Conservation (phyloP, 257 asterid genomes). For the Coffea canephora region DNA sequence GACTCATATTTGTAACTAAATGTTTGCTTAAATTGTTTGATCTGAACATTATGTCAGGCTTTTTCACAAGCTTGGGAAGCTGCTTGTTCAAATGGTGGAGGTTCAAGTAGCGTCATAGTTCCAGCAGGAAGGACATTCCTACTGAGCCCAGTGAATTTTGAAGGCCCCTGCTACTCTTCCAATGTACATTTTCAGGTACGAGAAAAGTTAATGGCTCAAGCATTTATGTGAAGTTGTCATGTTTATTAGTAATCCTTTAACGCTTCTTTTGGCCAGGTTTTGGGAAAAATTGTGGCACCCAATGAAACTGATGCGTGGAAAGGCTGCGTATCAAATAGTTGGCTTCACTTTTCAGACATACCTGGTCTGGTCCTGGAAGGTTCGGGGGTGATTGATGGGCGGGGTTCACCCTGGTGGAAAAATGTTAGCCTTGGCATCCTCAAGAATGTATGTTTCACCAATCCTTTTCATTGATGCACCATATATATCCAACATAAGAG, state of each 20-base stretch:
- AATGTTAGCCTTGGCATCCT: neutral
- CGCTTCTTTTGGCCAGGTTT: conserved; percentile 1
- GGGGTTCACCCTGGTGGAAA: conserved; percentile 23
- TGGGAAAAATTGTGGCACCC: conserved; percentile 21
- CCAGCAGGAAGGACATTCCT: conserved; percentile 18
- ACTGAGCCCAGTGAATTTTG: conserved; percentile 14
- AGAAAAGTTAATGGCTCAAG: neutral
- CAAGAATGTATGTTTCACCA: neutral
- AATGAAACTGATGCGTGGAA: conserved; percentile 7
- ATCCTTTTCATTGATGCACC: neutral
- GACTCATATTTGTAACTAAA: too few relatives aligned
- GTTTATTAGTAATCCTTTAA: neutral
- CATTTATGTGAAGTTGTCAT: neutral
- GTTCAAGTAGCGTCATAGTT: neutral
- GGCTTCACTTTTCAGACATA: conserved; percentile 20
- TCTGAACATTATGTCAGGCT: conserved; percentile 1
- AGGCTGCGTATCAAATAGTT: conserved; percentile 17
- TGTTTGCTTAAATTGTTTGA: too few relatives aligned
- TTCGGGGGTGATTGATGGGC: conserved; percentile 20
- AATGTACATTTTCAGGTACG: conserved; percentile 10
- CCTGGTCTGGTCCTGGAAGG: conserved; percentile 16
- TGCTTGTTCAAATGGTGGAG: conserved; percentile 3
- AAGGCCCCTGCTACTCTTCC: conserved; percentile 22
- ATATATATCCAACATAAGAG: neutral
- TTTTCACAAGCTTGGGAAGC: conserved; percentile 23